phyloP scores from a whole-genome alignment of 768 basidiomycete genomes.

The Lactarius pseudohatsudake region DNA sequence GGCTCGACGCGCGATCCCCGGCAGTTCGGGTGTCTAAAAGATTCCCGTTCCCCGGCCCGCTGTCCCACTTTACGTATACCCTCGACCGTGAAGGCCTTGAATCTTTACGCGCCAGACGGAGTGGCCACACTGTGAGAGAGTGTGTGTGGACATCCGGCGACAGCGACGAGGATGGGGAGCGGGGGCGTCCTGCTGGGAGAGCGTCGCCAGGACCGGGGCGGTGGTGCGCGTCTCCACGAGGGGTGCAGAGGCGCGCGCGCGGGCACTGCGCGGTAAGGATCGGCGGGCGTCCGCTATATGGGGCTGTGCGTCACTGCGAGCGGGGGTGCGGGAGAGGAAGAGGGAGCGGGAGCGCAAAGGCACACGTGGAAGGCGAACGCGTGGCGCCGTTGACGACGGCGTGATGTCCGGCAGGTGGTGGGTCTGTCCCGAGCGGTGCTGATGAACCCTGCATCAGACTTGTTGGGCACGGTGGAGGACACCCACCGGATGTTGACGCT shows the following conservation, averaged over 20 bases:
- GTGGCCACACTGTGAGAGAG: too few relatives aligned
- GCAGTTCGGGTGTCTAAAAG: neutral
- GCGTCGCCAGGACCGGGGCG: neutral
- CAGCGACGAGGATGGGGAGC: neutral
- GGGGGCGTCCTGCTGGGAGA: neutral
- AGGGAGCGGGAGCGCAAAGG: too few relatives aligned
- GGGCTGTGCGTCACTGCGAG: neutral
- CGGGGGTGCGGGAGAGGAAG: too few relatives aligned
- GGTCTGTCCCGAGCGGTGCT: too few relatives aligned
- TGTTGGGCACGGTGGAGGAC: too few relatives aligned
- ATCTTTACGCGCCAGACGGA: neutral
- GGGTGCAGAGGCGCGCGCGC: neutral
- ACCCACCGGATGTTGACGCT: too few relatives aligned
- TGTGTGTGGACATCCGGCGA: neutral
- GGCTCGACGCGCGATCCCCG: too few relatives aligned
- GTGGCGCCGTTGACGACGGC: too few relatives aligned
- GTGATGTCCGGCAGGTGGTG: too few relatives aligned
- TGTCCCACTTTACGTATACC: neutral
- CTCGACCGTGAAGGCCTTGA: neutral
- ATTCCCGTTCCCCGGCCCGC: neutral
- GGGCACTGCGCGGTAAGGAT: neutral
- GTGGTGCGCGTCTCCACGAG: neutral
- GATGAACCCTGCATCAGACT: too few relatives aligned
- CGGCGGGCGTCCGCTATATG: neutral
- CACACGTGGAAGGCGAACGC: too few relatives aligned